Base-by-base conservation (phyloP, 805 yeast genomes). In the Saitoella complicata region DNA sequence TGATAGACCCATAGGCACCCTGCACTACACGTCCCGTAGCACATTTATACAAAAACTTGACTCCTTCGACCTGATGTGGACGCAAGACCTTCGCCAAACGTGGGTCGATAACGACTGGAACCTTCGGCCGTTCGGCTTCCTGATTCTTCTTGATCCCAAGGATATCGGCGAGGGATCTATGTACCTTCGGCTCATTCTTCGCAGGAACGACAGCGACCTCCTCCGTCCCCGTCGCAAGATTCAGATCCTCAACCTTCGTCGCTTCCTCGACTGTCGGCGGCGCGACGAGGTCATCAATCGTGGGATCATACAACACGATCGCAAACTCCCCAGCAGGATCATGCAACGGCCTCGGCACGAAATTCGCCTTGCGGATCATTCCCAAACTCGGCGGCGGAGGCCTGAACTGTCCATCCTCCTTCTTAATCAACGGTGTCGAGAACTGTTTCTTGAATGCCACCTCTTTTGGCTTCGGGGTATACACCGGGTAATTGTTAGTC, bases 11-110 rank as follows among this genome's bases (percentile, higher is more conserved):
- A 55, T 80, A 76, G 0, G 96, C 96, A 33, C 80, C 69, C 1
- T 55, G 53, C 34, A 65, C 64, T 7, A 66, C 50, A 33, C 87
- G 62, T 0, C 98, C 98, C 1, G 95, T 72, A 0, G 94, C 85
- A 61, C 98, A 88, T 45, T 87, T 65, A 56, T 86, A 91, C 46
- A 91, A 64, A 58, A 91, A 91, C 59, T 83, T 75, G 38, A 88
- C 95, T 50, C 98, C 98, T 41, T 88, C 94, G 4, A 91, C 78
- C 60, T 91, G 98, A 67, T 91, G 98, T 0, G 98, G 98, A 51
- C 98, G 73, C 40, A 91, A 66, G 38, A 84, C 78, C 56, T 81
- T 82, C 21, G 91, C 75, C 33, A 91, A 66, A 47, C 71, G 72
- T 0, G 98, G 98, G 59, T 91, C 98, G 40, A 91, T 81, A 0